phyloP scores from a whole-genome alignment of 1,139 yeast genomes.

The Taphrina wiesneri region DNA sequence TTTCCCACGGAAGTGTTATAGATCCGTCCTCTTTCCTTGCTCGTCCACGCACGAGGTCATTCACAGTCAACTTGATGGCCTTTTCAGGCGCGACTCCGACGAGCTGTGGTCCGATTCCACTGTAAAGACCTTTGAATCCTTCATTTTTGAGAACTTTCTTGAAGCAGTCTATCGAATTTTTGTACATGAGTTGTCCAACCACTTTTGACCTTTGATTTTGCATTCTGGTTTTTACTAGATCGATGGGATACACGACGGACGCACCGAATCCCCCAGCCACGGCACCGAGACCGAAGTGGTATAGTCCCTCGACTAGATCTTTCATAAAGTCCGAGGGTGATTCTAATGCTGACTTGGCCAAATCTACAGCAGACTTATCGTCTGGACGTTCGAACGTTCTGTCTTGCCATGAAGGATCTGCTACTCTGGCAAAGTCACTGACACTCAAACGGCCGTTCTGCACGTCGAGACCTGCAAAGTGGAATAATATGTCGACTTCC shows the following conservation, averaged over 20 bases:
- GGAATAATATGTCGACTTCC: slow-evolving; percentile 51
- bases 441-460: slow-evolving; percentile 46
- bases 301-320: slow-evolving; percentile 73
- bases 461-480: slow-evolving; percentile 48
- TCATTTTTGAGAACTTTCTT: slow-evolving; percentile 71
- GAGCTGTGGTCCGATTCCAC: slow-evolving; percentile 91
- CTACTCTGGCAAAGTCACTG: slow-evolving; percentile 49
- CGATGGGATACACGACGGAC: slow-evolving; percentile 96
- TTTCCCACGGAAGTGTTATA: slow-evolving; percentile 70
- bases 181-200: slow-evolving; percentile 59
- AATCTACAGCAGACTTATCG: slow-evolving; percentile 43
- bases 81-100: slow-evolving; percentile 98
- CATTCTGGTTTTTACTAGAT: slow-evolving; percentile 94
- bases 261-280: slow-evolving; percentile 98
- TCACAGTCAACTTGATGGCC: slow-evolving; percentile 93
- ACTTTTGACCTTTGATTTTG: slow-evolving; percentile 82
- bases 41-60: slow-evolving; percentile 78
- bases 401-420: slow-evolving; percentile 51
- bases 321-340: slow-evolving; percentile 48
- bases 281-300: slow-evolving; percentile 87
- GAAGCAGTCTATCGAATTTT: slow-evolving; percentile 84
- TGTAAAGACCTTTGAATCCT: slow-evolving; percentile 85
- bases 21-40: slow-evolving; percentile 60
- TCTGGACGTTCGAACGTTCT: slow-evolving; percentile 38
- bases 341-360: slow-evolving; percentile 49